Percentiles rank a stretch among this genome's conserved stretches.
These are phyloP conservation scores for Coniella vitis DNA, from an alignment of 2,329 filamentous ascomycete genomes.

Conservation along the genomic window DNA sequence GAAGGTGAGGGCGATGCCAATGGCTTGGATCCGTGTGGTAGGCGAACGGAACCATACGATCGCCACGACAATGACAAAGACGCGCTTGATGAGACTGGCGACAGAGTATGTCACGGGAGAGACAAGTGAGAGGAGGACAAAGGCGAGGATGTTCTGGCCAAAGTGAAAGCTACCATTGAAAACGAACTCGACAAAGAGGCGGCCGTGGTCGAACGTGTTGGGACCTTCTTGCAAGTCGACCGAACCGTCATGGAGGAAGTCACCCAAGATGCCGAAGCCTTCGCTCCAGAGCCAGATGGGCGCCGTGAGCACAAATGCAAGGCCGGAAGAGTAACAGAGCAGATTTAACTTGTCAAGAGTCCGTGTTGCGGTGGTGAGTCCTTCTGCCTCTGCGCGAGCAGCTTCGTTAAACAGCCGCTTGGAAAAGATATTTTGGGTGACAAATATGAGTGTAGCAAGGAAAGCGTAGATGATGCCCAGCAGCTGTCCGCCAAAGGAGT, in stretches of 20 bases:
- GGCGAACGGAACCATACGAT: slow-evolving; percentile 94
- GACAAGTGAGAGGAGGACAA: slow-evolving; percentile 84
- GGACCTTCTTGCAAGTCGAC: slow-evolving; percentile 54
- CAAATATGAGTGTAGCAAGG: slow-evolving; percentile 86
- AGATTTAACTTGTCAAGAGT: slow-evolving; percentile 97
- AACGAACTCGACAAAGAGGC: slow-evolving; percentile 74
- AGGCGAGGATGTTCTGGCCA: slow-evolving; percentile 90
- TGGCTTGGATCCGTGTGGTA: slow-evolving; percentile 74
- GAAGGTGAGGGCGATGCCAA: slow-evolving; percentile 85
- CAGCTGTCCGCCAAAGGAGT: slow-evolving; percentile 72
- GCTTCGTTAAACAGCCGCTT: slow-evolving; percentile 97
- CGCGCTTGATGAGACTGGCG: slow-evolving; percentile 90
- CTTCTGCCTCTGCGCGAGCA: slow-evolving; percentile 73
- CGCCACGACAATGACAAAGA: slow-evolving; percentile 91
- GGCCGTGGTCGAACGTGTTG: slow-evolving; percentile 68
- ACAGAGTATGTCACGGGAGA: slow-evolving; percentile 97
- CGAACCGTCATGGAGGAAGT: slow-evolving; percentile 75
- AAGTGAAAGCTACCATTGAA: slow-evolving; percentile 98
- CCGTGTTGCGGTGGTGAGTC: slow-evolving; percentile 51
- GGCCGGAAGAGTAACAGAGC: slow-evolving; percentile 90
- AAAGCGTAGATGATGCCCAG: slow-evolving; percentile 87
- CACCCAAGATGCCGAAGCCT: slow-evolving; percentile 67
- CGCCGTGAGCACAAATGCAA: slow-evolving; percentile 80
- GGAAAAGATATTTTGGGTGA: slow-evolving; percentile 97
- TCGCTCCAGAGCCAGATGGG: slow-evolving; percentile 94